These are phyloP conservation scores for Cladosporium sp. DNA, from an alignment of 2,329 filamentous ascomycete genomes.

Conservation along the genomic window DNA sequence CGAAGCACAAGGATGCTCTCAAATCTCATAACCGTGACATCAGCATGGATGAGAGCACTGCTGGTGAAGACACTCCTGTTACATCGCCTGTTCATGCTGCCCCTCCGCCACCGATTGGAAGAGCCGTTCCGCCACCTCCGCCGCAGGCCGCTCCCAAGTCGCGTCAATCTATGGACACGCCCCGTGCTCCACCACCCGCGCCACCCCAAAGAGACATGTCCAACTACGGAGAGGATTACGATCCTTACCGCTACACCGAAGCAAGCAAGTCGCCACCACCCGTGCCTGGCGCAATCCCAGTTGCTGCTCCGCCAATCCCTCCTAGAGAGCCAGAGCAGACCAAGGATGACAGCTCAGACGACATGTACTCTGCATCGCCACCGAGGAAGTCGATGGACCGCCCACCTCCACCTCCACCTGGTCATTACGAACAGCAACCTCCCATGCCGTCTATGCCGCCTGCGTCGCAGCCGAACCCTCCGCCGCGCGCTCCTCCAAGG, in stretches of 20 bases:
- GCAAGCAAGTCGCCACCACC: slow-evolving; percentile 23
- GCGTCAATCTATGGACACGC: slow-evolving; percentile 65
- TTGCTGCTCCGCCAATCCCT: slow-evolving; percentile 30
- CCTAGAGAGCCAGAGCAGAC: slow-evolving; percentile 30
- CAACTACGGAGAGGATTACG: slow-evolving; percentile 57
- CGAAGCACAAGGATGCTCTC: slow-evolving; percentile 87
- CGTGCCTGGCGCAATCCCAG: slow-evolving; percentile 30
- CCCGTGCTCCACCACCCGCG: slow-evolving; percentile 64
- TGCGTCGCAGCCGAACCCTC: slow-evolving; percentile 29
- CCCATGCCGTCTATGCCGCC: slow-evolving; percentile 22
- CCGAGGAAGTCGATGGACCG: slow-evolving; percentile 31
- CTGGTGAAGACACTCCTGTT: slow-evolving; percentile 50
- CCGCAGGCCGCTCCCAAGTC: slow-evolving; percentile 45
- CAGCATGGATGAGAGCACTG: slow-evolving; percentile 63
- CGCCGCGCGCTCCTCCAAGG: slow-evolving; percentile 45
- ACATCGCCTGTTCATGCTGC: slow-evolving; percentile 35
- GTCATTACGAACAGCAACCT: slow-evolving; percentile 22
- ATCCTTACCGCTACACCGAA: slow-evolving; percentile 54
- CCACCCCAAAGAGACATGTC: slow-evolving; percentile 47
- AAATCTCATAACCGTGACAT: slow-evolving; percentile 75
- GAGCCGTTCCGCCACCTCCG: slow-evolving; percentile 53
- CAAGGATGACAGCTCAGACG: slow-evolving; percentile 36
- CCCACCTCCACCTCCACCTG: slow-evolving; percentile 33
- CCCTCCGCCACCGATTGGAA: slow-evolving; percentile 34
- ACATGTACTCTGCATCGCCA: slow-evolving; percentile 43